Percentiles rank a stretch among this genome's conserved stretches.
Evolutionary conservation across 495 filamentous ascomycete species (phyloP).

Genomic region (Neurospora sp.): DNA sequence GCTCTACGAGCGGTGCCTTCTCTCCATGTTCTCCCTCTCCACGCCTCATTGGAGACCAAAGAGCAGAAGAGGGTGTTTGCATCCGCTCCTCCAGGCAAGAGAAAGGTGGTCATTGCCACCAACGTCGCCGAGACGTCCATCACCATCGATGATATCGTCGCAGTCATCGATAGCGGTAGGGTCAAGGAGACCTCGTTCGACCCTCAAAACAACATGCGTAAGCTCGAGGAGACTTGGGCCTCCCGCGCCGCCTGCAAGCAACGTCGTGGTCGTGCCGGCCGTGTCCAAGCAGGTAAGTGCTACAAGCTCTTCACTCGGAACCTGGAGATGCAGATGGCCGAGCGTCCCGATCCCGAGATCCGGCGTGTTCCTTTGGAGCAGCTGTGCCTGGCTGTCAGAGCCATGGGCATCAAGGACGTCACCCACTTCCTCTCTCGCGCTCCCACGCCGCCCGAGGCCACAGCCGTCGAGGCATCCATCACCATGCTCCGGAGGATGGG

Average conservation of each 20-base stretch:
- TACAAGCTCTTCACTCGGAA: conserved; percentile 90
- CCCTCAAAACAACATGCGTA: conserved; percentile 85
- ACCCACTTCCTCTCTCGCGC: conserved; percentile 72
- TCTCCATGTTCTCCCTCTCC: conserved; percentile 74
- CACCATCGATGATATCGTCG: conserved; percentile 93
- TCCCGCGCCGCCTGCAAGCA: conserved; percentile 93
- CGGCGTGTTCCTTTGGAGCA: conserved; percentile 88
- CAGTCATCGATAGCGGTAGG: conserved; percentile 87
- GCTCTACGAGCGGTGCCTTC: conserved; percentile 58
- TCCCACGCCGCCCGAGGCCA: conserved; percentile 73
- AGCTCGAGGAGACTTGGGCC: conserved; percentile 89
- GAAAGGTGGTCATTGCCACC: conserved; percentile 88
- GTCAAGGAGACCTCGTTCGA: conserved; percentile 97
- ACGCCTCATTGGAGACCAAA: conserved; percentile 77
- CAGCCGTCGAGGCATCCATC: conserved; percentile 79
- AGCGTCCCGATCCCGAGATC: conserved; percentile 88
- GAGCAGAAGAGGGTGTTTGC: conserved; percentile 85
- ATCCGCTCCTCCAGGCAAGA: conserved; percentile 60
- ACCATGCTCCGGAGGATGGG: conserved; percentile 72
- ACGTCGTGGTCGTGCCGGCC: conserved; percentile 85
- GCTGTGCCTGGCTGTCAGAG: conserved; percentile 83
- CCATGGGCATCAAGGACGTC: conserved; percentile 84
- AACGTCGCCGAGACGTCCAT: conserved; percentile 98
- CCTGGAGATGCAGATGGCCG: conserved; percentile 77
- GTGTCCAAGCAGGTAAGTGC: conserved; percentile 82